These are phyloP conservation scores for Epichloe sylvatica DNA, from an alignment of 2,329 filamentous ascomycete species.

Conservation along the genomic window DNA sequence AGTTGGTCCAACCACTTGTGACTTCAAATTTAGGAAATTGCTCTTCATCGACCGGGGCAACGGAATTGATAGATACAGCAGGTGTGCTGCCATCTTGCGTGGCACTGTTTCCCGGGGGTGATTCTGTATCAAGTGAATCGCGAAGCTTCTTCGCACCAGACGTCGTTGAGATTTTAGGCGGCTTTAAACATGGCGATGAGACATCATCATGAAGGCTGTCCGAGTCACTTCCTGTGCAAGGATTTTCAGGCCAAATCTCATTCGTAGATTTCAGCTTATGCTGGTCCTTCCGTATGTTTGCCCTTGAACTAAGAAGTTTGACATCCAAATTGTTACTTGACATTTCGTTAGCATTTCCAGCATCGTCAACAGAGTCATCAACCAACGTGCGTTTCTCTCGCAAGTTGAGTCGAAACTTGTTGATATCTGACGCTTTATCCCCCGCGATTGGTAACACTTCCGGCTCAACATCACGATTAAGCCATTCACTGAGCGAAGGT, in stretches of 20 bases:
- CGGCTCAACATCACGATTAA: background rate
- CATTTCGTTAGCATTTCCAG: background rate
- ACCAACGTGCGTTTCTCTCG: background rate
- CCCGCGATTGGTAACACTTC: background rate
- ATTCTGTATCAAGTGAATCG: background rate
- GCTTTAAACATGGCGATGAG: background rate
- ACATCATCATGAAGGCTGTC: background rate
- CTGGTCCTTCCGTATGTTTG: background rate
- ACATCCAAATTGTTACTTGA: background rate
- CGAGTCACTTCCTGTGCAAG: background rate
- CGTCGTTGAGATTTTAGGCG: background rate
- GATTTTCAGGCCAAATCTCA: background rate
- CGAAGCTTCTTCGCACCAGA: background rate
- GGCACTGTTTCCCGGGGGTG: background rate
- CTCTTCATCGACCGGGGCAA: background rate
- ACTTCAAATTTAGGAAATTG: background rate
- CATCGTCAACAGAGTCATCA: background rate
- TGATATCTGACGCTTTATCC: background rate
- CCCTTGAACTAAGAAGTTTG: background rate
- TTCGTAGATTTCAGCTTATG: background rate
- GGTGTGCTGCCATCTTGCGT: background rate
- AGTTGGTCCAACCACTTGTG: background rate
- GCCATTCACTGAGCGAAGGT: constrained; percentile 1
- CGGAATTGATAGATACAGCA: background rate
- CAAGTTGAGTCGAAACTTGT: background rate